A percentile compares a stretch with the other conserved stretches of the same genome.
phyloP scores from a whole-genome alignment of 176 grass and related monocot genomes.

The Bolboschoenus planiculmis region DNA sequence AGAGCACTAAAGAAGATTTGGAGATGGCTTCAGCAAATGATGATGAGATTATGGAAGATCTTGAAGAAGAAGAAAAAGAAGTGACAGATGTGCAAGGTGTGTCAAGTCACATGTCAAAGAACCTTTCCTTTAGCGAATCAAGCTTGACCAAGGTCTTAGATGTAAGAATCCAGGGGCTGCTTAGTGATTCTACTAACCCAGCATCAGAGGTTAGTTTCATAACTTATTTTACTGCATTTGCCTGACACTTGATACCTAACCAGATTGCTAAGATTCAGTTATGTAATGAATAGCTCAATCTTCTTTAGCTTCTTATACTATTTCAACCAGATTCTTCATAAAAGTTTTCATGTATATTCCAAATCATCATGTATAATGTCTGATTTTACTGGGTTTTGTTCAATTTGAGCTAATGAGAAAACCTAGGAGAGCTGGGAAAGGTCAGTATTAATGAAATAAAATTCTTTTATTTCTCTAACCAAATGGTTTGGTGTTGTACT shows the following conservation, averaged over 20 bases:
- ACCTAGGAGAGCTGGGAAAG: background rate
- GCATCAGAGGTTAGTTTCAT: slow-evolving; percentile 58
- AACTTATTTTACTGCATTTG: background rate
- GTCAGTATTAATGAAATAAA: background rate
- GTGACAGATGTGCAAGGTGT: slow-evolving; percentile 51
- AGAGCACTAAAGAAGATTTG: slow-evolving; percentile 32
- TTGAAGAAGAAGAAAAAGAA: slow-evolving; percentile 33
- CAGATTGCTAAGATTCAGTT: background rate
- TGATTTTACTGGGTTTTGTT: background rate
- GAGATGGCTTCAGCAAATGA: slow-evolving; percentile 47
- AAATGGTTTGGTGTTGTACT: background rate
- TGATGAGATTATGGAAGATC: slow-evolving; percentile 55
- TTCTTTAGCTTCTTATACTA: background rate
- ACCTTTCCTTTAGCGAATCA: slow-evolving; percentile 42
- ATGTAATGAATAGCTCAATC: background rate
- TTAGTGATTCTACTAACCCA: slow-evolving; percentile 42
- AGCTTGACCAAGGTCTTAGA: slow-evolving; percentile 44
- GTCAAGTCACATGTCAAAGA: slow-evolving; percentile 72
- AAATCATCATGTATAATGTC: background rate
- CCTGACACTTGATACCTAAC: background rate
- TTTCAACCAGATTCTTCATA: background rate
- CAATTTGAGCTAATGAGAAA: background rate
- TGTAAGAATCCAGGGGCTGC: slow-evolving; percentile 32
- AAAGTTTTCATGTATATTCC: background rate
- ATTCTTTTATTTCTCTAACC: background rate